A percentile compares a stretch with the other conserved stretches of the same genome.
Conservation (phyloP, 176 grass and related monocot genomes). For the Poa annua region DNA sequence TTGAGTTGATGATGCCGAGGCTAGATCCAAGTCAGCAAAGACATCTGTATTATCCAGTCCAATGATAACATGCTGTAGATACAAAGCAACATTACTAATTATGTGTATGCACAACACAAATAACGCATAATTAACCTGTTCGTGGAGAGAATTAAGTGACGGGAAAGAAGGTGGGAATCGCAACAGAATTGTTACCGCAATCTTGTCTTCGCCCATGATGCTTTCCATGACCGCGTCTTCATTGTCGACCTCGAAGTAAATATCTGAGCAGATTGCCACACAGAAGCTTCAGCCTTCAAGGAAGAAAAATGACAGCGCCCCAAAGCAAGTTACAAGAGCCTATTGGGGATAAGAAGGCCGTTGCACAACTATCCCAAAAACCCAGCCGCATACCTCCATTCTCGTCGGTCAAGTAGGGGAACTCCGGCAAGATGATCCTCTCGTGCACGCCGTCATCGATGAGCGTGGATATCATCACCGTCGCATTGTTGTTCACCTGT, state of each 20-base stretch:
- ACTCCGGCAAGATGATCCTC: slow-evolving; percentile 65
- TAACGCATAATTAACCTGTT: neutral
- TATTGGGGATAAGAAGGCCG: slow-evolving; percentile 22
- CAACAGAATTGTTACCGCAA: slow-evolving; percentile 63
- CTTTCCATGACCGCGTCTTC: slow-evolving; percentile 67
- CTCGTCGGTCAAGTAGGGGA: slow-evolving; percentile 90
- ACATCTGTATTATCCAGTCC: slow-evolving; percentile 84
- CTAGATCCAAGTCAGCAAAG: slow-evolving; percentile 68
- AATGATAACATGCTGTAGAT: slow-evolving; percentile 80
- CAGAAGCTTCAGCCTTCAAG: slow-evolving; percentile 42
- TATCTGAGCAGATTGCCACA: slow-evolving; percentile 72
- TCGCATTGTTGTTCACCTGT: slow-evolving; percentile 82
- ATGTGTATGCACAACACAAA: neutral
- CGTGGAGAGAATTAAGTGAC: slow-evolving; percentile 3
- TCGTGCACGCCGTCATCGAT: slow-evolving; percentile 58
- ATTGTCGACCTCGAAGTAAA: slow-evolving; percentile 91
- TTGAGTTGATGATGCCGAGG: slow-evolving; percentile 31
- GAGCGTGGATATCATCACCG: slow-evolving; percentile 68
- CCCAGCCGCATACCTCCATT: slow-evolving; percentile 62
- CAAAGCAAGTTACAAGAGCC: slow-evolving; percentile 34
- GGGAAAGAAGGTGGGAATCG: neutral
- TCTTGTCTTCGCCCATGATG: slow-evolving; percentile 71
- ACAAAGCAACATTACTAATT: slow-evolving; percentile 18
- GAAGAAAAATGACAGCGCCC: slow-evolving; percentile 31
- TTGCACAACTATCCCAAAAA: slow-evolving; percentile 9